These are phyloP conservation scores for Pisolithus tinctorius DNA, from an alignment of 768 basidiomycete species.

Conservation along the genomic window DNA sequence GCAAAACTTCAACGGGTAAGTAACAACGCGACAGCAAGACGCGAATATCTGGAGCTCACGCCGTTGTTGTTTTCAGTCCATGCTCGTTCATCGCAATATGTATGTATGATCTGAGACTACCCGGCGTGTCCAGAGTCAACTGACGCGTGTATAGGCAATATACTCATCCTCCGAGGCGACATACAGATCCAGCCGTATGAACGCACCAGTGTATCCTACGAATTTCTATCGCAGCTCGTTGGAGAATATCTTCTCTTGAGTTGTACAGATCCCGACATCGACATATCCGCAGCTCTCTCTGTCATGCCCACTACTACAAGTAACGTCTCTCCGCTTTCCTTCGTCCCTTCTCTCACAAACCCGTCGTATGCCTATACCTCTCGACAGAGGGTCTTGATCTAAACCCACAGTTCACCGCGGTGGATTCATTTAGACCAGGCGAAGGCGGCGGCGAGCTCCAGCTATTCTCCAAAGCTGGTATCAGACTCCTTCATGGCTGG, in stretches of 20 bases:
- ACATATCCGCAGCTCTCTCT: constrained; percentile 26
- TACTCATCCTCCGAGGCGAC: constrained; percentile 78
- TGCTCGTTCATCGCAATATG: constrained; percentile 91
- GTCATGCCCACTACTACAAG: constrained; percentile 61
- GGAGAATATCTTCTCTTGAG: constrained; percentile 71
- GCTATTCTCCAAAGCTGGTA: constrained; percentile 77
- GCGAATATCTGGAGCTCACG: neutral
- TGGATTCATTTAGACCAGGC: constrained; percentile 60
- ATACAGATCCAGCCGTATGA: constrained; percentile 64
- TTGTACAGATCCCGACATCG: constrained; percentile 40
- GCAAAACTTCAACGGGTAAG: constrained; percentile 80
- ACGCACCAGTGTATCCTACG: constrained; percentile 73
- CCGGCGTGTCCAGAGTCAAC: neutral
- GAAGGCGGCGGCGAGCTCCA: constrained; percentile 71
- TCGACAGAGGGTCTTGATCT: constrained; percentile 77
- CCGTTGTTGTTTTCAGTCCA: constrained; percentile 42
- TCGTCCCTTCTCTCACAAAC: neutral
- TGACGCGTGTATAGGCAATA: constrained; percentile 54
- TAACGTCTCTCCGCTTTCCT: constrained; percentile 29
- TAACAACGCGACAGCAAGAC: constrained; percentile 5
- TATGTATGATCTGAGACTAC: constrained; percentile 26
- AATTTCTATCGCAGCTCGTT: constrained; percentile 75
- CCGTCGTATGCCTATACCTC: neutral
- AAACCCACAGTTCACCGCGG: constrained; percentile 73
- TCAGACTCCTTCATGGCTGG: constrained; percentile 87